phyloP scores from a whole-genome alignment of 2,329 filamentous ascomycete species.

The Claviceps africana region DNA sequence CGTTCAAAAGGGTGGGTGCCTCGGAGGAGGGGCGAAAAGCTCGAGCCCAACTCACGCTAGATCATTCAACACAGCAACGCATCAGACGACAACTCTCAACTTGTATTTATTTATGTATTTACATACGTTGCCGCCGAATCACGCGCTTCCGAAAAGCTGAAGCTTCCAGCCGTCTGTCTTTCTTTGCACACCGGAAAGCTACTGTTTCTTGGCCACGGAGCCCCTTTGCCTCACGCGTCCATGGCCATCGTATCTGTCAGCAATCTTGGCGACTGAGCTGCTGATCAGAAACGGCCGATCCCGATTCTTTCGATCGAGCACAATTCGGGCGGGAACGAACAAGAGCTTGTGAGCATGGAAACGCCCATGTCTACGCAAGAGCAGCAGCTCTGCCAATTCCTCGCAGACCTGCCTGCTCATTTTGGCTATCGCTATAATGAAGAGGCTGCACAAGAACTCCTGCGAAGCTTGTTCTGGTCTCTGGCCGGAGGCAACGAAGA shows the following conservation, averaged over 20 bases:
- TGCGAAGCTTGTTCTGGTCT: constrained; percentile 73
- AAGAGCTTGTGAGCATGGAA: constrained; percentile 31
- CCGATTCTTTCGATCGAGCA: background rate
- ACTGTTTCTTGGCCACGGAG: background rate
- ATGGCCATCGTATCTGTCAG: constrained; percentile 1
- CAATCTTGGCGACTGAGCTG: constrained; percentile 7
- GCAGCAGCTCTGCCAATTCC: constrained; percentile 68
- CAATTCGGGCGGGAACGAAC: constrained; percentile 11
- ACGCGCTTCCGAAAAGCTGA: background rate
- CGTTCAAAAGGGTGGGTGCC: too few species aligned
- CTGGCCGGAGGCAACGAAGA: constrained; percentile 63
- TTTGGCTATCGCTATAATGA: constrained; percentile 65
- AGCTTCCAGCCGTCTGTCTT: background rate
- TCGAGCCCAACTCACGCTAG: background rate
- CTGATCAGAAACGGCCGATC: background rate
- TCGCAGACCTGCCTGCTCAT: constrained; percentile 61
- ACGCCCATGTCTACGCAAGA: constrained; percentile 51
- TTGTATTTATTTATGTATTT: background rate
- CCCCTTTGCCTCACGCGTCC: background rate
- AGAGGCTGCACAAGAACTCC: constrained; percentile 55
- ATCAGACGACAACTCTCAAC: background rate
- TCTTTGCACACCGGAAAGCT: background rate
- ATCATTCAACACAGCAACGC: background rate
- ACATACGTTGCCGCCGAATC: background rate
- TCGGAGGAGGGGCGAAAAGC: background rate